phyloP scores from a whole-genome alignment of 2,329 filamentous ascomycete species.

The Rasamsonia emersonii region DNA sequence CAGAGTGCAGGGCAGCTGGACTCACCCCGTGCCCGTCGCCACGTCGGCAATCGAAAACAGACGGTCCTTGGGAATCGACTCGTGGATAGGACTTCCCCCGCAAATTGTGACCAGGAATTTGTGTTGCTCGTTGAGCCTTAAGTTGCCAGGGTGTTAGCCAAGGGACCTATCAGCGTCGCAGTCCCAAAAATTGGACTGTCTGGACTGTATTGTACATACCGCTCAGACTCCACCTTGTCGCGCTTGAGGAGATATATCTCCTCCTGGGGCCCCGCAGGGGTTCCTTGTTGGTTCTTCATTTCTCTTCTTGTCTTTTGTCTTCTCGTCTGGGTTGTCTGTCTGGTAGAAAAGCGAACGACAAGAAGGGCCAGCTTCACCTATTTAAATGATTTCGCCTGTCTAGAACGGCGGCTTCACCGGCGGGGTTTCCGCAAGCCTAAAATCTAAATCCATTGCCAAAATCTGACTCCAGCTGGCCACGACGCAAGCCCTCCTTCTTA shows the following conservation, averaged over 20 bases:
- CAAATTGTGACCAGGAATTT: constrained; percentile 15
- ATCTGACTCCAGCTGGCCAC: no score
- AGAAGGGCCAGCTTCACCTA: no score
- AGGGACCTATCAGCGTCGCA: no score
- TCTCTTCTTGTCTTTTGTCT: neutral
- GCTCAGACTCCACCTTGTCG: neutral
- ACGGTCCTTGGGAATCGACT: constrained; percentile 13
- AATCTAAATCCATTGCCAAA: no score
- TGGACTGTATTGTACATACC: neutral
- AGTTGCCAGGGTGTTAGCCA: neutral
- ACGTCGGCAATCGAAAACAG: constrained; percentile 17
- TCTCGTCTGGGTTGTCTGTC: no score
- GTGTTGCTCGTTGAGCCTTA: constrained; percentile 19
- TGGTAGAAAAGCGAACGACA: no score
- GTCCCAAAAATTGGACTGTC: neutral
- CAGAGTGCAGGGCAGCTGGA: neutral
- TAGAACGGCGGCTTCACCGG: no score
- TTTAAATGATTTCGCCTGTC: no score
- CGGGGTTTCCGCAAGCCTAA: no score
- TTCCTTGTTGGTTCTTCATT: no score
- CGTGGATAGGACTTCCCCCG: constrained; percentile 14
- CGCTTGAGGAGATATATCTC: neutral
- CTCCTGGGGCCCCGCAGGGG: no score
- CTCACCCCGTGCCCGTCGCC: constrained; percentile 23
- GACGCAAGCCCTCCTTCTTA: no score